phyloP scores from a whole-genome alignment of 352 stramenopile genomes.

The Aphanomyces invadans region DNA sequence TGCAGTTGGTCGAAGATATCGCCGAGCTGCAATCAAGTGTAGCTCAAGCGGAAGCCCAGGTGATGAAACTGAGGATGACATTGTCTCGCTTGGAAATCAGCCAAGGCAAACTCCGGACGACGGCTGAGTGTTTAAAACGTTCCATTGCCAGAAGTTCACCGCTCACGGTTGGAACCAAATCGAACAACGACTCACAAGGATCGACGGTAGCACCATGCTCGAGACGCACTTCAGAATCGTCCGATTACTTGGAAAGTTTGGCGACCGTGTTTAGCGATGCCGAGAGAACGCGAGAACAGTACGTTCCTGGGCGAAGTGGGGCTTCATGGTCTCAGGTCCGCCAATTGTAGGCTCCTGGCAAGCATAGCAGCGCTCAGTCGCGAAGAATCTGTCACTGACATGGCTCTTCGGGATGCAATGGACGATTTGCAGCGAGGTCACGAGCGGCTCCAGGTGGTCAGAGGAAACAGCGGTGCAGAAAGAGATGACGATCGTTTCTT shows the following conservation, averaged over 20 bases:
- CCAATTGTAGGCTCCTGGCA: not conserved
- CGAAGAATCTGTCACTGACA: not conserved
- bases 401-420: not conserved
- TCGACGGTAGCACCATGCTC: not conserved
- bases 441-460: not conserved
- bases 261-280: not conserved
- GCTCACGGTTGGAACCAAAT: no score
- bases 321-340: not conserved
- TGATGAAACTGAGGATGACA: not conserved
- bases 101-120: not conserved
- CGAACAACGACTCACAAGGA: no score
- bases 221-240: no score
- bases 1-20: not conserved
- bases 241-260: not conserved
- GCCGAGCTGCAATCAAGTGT: not conserved
- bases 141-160: not conserved
- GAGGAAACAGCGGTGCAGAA: no score
- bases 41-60: not conserved
- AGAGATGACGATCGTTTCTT: not conserved
- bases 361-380: not conserved
- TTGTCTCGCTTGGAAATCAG: not conserved
- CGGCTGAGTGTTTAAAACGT: not conserved
- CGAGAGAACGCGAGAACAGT: not conserved
- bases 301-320: not conserved
- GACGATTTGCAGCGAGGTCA: not conserved